Percentiles rank a stretch among this genome's conserved stretches.
These are phyloP conservation scores for Glycine latifolia DNA, from an alignment of 306 rosid species.

Conservation along the genomic window DNA sequence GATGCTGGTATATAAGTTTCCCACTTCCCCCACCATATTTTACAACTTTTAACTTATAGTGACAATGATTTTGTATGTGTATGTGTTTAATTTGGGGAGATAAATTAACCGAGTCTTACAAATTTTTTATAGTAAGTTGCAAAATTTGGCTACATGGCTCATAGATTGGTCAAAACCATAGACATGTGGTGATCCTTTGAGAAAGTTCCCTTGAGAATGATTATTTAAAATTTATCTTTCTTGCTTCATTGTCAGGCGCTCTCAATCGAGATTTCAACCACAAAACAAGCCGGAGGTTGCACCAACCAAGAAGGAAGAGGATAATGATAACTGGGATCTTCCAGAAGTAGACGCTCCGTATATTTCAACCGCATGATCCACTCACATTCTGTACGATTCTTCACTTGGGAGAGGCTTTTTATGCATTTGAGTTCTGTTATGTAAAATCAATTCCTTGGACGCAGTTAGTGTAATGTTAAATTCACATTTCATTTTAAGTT, in stretches of 20 bases:
- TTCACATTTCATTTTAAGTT: slow-evolving; percentile 22
- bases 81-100: not conserved
- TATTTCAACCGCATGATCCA: slow-evolving; percentile 45
- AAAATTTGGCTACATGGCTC: not conserved
- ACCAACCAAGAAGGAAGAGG: slow-evolving; percentile 64
- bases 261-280: not conserved
- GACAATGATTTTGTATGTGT: not conserved
- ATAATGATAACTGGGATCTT: slow-evolving; percentile 86
- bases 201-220: not conserved
- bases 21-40: slow-evolving; percentile 3
- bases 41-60: slow-evolving; percentile 21
- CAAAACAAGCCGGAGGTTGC: slow-evolving; percentile 50
- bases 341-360: slow-evolving; percentile 63
- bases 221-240: not conserved
- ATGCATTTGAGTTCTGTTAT: slow-evolving; percentile 49
- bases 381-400: slow-evolving; percentile 43
- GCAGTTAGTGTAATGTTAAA: slow-evolving; percentile 41
- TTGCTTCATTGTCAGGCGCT: slow-evolving; percentile 50
- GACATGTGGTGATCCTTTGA: not conserved
- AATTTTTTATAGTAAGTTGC: not conserved
- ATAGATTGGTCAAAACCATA: not conserved
- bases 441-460: slow-evolving; percentile 47
- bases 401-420: slow-evolving; percentile 52
- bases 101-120: no score
- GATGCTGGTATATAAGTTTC: slow-evolving; percentile 16